Base-by-base conservation (phyloP, 2,329 filamentous ascomycete genomes). In the Exophiala aquamarina region DNA sequence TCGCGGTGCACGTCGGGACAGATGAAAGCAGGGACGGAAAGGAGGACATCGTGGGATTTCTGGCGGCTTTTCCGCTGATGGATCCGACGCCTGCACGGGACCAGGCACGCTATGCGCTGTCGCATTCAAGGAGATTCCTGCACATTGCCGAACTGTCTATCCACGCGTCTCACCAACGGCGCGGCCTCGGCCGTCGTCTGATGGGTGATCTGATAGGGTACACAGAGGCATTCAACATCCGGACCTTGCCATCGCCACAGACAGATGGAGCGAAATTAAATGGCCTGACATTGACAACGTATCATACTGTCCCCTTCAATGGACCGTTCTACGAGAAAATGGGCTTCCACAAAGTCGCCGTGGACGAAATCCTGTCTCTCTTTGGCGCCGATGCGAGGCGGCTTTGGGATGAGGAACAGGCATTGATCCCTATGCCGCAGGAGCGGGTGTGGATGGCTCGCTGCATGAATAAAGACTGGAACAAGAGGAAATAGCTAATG, bases 341-440 rank as follows among this genome's bases (percentile, higher is more conserved):
- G 15, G 48, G 48, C 6, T 51, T 51, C 21, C 17, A 33, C 13
- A 31, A 31, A 15, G 19, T 48, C 3, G 38, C 11, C n/a, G 20
- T 17, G 15, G 38, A 4, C 1, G 18, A 51, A 6, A 38, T 51
- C 17, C 36, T 43, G 31, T 26, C 19, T 15, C 14, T 47, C 10
- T 45, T 49, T 11, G 47, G 47, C 10, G 10, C 7, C 13, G 26
- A 32, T 17, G 44, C 17, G 21, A 35, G 7, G n/a, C 37, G 32
- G 19, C 21, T 51, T n/a, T 47, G 44, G 43, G 41, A 48, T n/a
- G 13, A 47, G 23, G 48, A 51, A 31, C 47, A 49, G 26, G 14
- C 23, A 28, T 21, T 15, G 15, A 46, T 49, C 14, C 21, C 23
- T 11, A 18, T 37, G 17, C 10, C 13, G 20, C 33, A 44, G 23